A percentile compares a stretch with the other conserved stretches of the same genome.
phyloP scores from a whole-genome alignment of 352 stramenopile genomes.

The Globisporangium parvum region DNA sequence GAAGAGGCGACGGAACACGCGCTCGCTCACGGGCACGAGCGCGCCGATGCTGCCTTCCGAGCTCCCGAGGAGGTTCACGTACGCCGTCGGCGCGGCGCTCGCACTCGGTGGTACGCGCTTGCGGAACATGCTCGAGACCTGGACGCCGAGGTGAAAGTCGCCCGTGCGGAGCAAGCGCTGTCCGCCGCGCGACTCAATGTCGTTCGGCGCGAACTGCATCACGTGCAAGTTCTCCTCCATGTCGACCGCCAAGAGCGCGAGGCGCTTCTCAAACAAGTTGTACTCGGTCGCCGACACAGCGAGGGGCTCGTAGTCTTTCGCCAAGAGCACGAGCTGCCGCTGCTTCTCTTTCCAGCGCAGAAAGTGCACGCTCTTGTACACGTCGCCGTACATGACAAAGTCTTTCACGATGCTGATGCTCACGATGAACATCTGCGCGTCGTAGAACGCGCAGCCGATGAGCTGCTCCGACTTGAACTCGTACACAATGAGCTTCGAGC shows the following conservation, averaged over 20 bases:
- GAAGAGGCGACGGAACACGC: conserved; percentile 80
- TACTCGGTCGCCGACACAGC: conserved; percentile 77
- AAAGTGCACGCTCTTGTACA: conserved; percentile 89
- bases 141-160: conserved; percentile 79
- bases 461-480: conserved; percentile 87
- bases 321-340: conserved; percentile 69
- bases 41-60: conserved; percentile 73
- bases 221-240: conserved; percentile 86
- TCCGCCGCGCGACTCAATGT: conserved; percentile 80
- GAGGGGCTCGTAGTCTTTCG: conserved; percentile 84
- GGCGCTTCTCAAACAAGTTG: conserved; percentile 66
- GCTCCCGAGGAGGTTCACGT: conserved; percentile 76
- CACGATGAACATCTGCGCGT: conserved; percentile 86
- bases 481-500: conserved; percentile 87
- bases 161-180: conserved; percentile 74
- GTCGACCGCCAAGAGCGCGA: conserved; percentile 70
- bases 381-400: conserved; percentile 83
- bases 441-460: conserved; percentile 83
- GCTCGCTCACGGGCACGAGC: conserved; percentile 72
- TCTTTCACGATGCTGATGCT: conserved; percentile 79
- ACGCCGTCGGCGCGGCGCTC: conserved; percentile 24
- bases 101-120: conserved; percentile 41
- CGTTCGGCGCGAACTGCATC: conserved; percentile 79
- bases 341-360: conserved; percentile 82
- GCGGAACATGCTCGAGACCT: conserved; percentile 72